A percentile compares a stretch with the other conserved stretches of the same genome.
These are phyloP conservation scores for Gossypium stocksii DNA, from an alignment of 345 rosid species.

Conservation along the genomic window DNA sequence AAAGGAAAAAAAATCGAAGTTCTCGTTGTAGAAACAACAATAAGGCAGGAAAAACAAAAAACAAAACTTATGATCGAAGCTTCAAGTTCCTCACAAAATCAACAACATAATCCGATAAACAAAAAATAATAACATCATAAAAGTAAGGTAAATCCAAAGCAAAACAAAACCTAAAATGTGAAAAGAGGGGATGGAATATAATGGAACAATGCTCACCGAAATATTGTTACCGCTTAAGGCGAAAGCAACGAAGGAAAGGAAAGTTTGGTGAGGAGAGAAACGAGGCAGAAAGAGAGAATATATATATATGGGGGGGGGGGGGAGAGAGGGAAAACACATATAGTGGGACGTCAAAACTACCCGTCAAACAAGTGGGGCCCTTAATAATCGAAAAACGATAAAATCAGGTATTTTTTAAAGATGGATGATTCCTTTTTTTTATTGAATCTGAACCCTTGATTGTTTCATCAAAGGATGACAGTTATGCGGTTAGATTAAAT, in stretches of 20 bases:
- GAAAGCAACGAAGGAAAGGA: neutral
- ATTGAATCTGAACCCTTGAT: conserved; percentile 17
- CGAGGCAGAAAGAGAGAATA: neutral
- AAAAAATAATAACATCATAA: neutral
- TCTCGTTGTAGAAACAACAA: neutral
- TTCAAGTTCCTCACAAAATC: neutral
- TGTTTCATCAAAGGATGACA: no score
- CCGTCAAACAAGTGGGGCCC: conserved; percentile 11
- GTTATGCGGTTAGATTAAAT: neutral
- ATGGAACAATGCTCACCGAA: conserved; percentile 22
- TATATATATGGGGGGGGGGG: neutral
- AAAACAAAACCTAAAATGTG: neutral
- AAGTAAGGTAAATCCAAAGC: neutral
- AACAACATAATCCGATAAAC: neutral
- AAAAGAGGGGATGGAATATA: neutral
- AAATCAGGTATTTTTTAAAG: neutral
- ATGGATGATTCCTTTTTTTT: neutral
- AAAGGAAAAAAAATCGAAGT: neutral
- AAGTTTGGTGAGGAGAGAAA: neutral
- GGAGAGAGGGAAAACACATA: neutral
- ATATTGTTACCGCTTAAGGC: neutral
- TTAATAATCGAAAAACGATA: neutral
- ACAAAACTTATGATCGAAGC: conserved; percentile 2
- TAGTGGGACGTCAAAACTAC: neutral
- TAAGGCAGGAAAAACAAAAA: neutral